Base-by-base conservation (phyloP, 164 flowering plant genomes). In the Liriodendron chinense region DNA sequence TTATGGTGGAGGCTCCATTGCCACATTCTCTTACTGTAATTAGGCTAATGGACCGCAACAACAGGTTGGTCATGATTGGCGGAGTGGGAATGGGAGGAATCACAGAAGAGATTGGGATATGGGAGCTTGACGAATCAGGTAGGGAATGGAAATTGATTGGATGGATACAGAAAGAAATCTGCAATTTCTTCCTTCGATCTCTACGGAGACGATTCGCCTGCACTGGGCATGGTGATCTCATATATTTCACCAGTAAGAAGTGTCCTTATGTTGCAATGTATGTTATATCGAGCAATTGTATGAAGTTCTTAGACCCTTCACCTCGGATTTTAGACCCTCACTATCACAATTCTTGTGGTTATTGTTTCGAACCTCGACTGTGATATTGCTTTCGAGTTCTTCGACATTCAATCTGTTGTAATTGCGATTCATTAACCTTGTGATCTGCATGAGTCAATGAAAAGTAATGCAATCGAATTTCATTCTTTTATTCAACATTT, bases 301-400 rank as follows among this genome's bases (percentile, higher is more conserved):
- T 47, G 26, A 47, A 70, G 59, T 70, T 47, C 18, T 22, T 70
- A 12, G 72, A 70, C 4, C 61, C 57, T 50, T 48, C 61, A 24
- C 57, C 72, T 70, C 9, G 56, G 21, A 14, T 49, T 10, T 22
- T 47, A 22, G 74, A 72, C 59, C 74, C 66, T 16, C 66, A 57
- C 48, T 72, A 72, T 24, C 43, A 25, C 24, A n/a, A 20, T 14
- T 56, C 65, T 43, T 9, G 47, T 72, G 64, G 65, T 18, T 56
- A 57, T 48, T 70, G 62, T 23, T 70, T 70, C 47, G 26, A 70
- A 70, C 59, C 72, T 70, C 59, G 72, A 70, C 22, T 70, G 23
- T 70, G 48, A 50, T 70, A 16, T 49, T 71, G 64, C 9, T 71
- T 25, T 24, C 4, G 10, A 22, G 28, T 49, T 49, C 59, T 34